A percentile compares a stretch with the other conserved stretches of the same genome.
Evolutionary conservation across 768 basidiomycete genomes (phyloP).

Genomic region (Mycena venus): DNA sequence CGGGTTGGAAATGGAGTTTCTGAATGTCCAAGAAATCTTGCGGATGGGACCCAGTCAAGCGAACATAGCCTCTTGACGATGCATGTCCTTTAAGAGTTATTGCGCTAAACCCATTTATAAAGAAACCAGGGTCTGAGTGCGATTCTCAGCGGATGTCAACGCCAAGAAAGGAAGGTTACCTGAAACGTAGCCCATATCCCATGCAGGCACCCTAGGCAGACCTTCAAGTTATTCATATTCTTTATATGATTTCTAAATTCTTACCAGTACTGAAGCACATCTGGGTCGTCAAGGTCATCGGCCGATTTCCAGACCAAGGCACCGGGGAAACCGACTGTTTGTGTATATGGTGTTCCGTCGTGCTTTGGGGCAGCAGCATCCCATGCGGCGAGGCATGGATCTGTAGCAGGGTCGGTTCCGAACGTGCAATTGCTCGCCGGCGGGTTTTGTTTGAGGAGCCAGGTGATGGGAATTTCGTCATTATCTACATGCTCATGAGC

Average conservation of each 20-base stretch:
- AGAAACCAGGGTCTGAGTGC: constrained; percentile 9
- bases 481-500: constrained; percentile 9
- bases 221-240: constrained; percentile 6
- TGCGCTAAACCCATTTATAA: constrained; percentile 6
- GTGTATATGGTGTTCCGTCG: constrained; percentile 15
- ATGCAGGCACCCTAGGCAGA: background rate
- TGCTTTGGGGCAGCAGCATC: constrained; percentile 14
- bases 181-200: constrained; percentile 17
- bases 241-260: background rate
- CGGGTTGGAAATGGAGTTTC: constrained; percentile 11
- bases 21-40: constrained; percentile 5
- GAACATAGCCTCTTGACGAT: constrained; percentile 15
- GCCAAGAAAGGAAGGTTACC: constrained; percentile 6
- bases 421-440: constrained; percentile 6
- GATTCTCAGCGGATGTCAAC: constrained; percentile 6
- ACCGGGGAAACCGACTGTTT: background rate
- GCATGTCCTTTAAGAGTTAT: constrained; percentile 13
- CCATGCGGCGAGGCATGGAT: constrained; percentile 17
- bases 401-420: constrained; percentile 8
- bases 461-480: constrained; percentile 16
- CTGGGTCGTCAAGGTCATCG: constrained; percentile 13
- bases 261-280: constrained; percentile 18
- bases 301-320: constrained; percentile 13
- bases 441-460: constrained; percentile 15
- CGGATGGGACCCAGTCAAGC: constrained; percentile 9